A percentile compares a stretch with the other conserved stretches of the same genome.
Conservation (phyloP, 2,329 filamentous ascomycete species). For the Gaeumannomyces sp. region DNA sequence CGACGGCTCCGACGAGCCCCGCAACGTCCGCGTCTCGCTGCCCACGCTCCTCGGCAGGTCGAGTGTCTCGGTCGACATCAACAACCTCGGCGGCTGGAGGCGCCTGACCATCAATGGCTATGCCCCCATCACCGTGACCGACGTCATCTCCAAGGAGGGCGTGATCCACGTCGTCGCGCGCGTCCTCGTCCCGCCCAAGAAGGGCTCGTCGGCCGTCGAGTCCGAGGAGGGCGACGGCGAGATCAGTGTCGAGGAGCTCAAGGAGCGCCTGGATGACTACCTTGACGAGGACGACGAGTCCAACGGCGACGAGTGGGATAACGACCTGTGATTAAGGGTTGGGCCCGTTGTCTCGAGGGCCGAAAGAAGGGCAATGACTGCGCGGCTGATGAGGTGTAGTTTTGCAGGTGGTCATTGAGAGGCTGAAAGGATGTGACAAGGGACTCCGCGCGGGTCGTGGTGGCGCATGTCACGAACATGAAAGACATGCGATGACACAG, state of each 20-base stretch:
- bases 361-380: too few species aligned
- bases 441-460: neutral
- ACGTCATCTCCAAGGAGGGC: constrained; percentile 70
- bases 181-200: constrained; percentile 71
- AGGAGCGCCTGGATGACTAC: constrained; percentile 44
- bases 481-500: neutral
- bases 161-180: constrained; percentile 71
- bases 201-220: constrained; percentile 24
- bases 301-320: constrained; percentile 20
- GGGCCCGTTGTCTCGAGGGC: neutral
- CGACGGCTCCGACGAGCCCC: constrained; percentile 26
- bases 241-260: constrained; percentile 54
- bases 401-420: neutral
- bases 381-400: neutral
- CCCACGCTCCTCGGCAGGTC: constrained; percentile 64
- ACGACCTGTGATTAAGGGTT: constrained; percentile 1
- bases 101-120: constrained; percentile 72
- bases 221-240: constrained; percentile 37
- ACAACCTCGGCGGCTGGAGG: constrained; percentile 60
- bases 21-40: constrained; percentile 53
- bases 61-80: constrained; percentile 65
- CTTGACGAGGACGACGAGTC: constrained; percentile 37
- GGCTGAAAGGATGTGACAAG: neutral
- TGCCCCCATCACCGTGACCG: constrained; percentile 56
- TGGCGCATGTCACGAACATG: neutral